Base-by-base conservation (phyloP, 192 early-diverging fungal genomes). In the Podila verticillata region DNA sequence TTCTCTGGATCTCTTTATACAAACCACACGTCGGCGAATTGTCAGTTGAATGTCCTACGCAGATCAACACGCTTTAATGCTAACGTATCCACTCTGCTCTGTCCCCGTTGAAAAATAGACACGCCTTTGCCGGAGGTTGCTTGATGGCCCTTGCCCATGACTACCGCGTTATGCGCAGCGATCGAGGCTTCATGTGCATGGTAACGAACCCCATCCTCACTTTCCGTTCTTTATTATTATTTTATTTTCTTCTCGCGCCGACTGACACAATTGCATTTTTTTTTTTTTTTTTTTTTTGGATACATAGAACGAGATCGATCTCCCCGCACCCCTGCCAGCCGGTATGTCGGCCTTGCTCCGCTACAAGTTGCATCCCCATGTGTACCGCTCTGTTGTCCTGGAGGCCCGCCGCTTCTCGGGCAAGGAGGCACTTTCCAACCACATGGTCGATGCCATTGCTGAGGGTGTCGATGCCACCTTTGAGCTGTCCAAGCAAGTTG, bases 41-140 rank as follows among this genome's bases (percentile, higher is more conserved):
- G 35, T 30, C 35, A 35, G 35, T 31, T 4, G 13, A n/a, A 22
- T 35, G 36, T 36, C 10, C 19, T 10, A 24, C 31, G 5, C 32
- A 13, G 17, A 26, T 19, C 32, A 48, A 13, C 15, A 5, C 0
- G 12, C 22, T 13, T 35, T 15, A 10, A 13, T 32, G n/a, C 22
- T 63, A 22, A 24, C 15, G 44, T 19, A 34, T 44, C 13, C 17
- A n/a, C 39, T 15, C 13, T 44, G 3, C 17, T 44, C 7, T 17
- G 12, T 44, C 17, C 0, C 13, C 17, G 3, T 39, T 6, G 7
- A 7, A 1, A 17, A 15, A 29, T 72, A 72, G 77, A 68, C 93
- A 94, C 56, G 90, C 93, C 20, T 94, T 94, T 84, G 93, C 93
- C n/a, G 93, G 93, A 63, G 93, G 93, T 17, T 93, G 88, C 75